Conservation (phyloP, 1,284 basidiomycete species). For the Ceratobasidium sp. region DNA sequence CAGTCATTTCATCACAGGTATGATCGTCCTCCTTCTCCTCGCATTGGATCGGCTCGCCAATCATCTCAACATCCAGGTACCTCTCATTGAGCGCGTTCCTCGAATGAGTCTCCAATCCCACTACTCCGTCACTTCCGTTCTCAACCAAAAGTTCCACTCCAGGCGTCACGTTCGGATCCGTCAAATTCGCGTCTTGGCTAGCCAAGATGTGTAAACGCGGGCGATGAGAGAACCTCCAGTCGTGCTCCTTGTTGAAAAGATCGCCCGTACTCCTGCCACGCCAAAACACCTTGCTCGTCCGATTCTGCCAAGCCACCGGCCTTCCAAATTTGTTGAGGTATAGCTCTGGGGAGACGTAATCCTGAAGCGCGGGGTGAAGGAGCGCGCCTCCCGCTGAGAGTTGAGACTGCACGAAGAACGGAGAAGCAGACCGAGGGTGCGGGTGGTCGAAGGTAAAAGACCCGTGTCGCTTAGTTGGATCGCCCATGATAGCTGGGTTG, state of each 20-base stretch:
- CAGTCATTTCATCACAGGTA: conserved; percentile 45
- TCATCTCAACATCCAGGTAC: conserved; percentile 59
- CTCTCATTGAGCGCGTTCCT: conserved; percentile 55
- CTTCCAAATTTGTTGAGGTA: conserved; percentile 47
- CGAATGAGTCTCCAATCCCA: conserved; percentile 52
- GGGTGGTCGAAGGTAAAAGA: conserved; percentile 55
- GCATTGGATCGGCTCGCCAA: conserved; percentile 52
- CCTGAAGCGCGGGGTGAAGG: conserved; percentile 57
- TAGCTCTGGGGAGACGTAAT: conserved; percentile 53
- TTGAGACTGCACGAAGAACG: conserved; percentile 58
- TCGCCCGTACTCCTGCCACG: conserved; percentile 60
- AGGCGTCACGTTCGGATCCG: conserved; percentile 52
- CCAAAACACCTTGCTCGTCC: conserved; percentile 60
- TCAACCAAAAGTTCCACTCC: conserved; percentile 56
- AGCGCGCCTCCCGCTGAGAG: conserved; percentile 51
- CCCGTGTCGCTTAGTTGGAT: conserved; percentile 47
- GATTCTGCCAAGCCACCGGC: conserved; percentile 55
- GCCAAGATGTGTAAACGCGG: conserved; percentile 56
- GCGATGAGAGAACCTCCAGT: conserved; percentile 59
- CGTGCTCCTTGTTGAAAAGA: conserved; percentile 55
- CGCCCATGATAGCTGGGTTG: conserved; percentile 56
- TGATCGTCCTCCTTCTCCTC: conserved; percentile 47
- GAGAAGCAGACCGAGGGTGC: conserved; percentile 54
- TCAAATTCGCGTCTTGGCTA: conserved; percentile 49
- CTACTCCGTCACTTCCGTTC: conserved; percentile 53